Base-by-base conservation (phyloP, 768 basidiomycete genomes). In the Lentinus brumalis region DNA sequence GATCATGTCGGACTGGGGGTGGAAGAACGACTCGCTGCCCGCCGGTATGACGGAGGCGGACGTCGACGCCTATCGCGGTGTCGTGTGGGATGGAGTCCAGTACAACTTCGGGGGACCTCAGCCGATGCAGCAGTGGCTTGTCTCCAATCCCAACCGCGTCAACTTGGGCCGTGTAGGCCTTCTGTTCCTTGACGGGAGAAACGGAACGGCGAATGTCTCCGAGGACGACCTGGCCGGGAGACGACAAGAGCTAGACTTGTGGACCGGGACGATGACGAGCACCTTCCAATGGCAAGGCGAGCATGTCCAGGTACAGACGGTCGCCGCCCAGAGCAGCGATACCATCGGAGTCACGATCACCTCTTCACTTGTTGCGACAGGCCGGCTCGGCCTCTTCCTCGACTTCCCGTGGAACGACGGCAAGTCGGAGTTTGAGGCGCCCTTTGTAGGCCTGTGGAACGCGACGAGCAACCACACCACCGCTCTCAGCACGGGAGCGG, bases 361-460 rank as follows among this genome's bases (percentile, higher is more conserved):
- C 2, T 85, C 83, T 6, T 12, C 72, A 2, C 72, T 84, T 18
- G 51, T 86, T n/a, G 15, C 64, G 14, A 59, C 64, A 8, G 76
- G 77, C 3, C 70, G 70, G 39, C 69, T 85, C 8, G 82, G 79
- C 0, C 18, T 85, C 0, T 85, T 84, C 69, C 62, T 86, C 12
- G 84, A 86, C 67, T 85, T 83, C 63, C 84, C 84, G 6, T 86
- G 83, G 83, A 83, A 83, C 69, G 84, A 84, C 61, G 85, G 85
- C n/a, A 72, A 67, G 16, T 59, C 69, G 16, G 84, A 85, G 66
- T 86, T 86, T 67, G 77, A 77, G 16, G 84, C 81, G 4, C 85
- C 85, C 1, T 85, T 84, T 63, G 85, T 86, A 0, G 85, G 85
- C 2, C 69, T 69, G n/a, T 85, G 73, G 73, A 78, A 81, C 60